Evolutionary conservation across 1,284 basidiomycete species (phyloP).

Genomic region (Puccinia triticina): DNA sequence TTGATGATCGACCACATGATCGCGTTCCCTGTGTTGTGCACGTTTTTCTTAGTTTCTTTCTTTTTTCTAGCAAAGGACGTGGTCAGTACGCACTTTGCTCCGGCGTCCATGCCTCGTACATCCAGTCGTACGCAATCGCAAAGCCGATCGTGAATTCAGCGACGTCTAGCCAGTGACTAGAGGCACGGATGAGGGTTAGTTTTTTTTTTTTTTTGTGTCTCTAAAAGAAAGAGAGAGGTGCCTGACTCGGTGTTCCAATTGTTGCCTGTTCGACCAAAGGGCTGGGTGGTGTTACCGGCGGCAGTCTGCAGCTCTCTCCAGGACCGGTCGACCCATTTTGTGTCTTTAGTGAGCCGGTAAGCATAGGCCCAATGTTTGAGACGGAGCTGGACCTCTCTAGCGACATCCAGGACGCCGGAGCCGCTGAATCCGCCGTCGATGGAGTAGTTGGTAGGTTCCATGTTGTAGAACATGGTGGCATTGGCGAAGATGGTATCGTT

Average conservation of each 20-base stretch:
- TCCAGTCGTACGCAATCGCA: slow-evolving; percentile 90
- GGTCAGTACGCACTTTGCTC: slow-evolving; percentile 27
- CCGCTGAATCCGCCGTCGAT: slow-evolving; percentile 60
- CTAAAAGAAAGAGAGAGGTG: neutral
- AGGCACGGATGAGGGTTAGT: neutral
- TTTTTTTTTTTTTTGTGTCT: too few relatives aligned
- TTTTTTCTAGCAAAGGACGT: slow-evolving; percentile 35
- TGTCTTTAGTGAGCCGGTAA: slow-evolving; percentile 86
- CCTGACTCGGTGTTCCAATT: slow-evolving; percentile 54
- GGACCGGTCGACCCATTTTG: slow-evolving; percentile 69
- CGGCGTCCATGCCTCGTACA: slow-evolving; percentile 80
- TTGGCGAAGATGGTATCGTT: slow-evolving; percentile 88
- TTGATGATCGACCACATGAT: slow-evolving; percentile 76
- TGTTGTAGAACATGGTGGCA: slow-evolving; percentile 71
- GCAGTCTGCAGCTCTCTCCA: slow-evolving; percentile 57
- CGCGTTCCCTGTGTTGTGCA: slow-evolving; percentile 61
- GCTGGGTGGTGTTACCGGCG: slow-evolving; percentile 59
- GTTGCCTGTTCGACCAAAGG: slow-evolving; percentile 66
- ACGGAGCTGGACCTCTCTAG: slow-evolving; percentile 83
- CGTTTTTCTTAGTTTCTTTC: slow-evolving; percentile 52
- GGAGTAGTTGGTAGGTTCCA: slow-evolving; percentile 59
- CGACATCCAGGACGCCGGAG: slow-evolving; percentile 90
- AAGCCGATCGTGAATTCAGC: slow-evolving; percentile 86
- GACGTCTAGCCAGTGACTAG: slow-evolving; percentile 84
- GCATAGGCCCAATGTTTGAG: slow-evolving; percentile 92